Evolutionary conservation across 306 rosid species (phyloP).

Genomic region (Glycine tomentella): DNA sequence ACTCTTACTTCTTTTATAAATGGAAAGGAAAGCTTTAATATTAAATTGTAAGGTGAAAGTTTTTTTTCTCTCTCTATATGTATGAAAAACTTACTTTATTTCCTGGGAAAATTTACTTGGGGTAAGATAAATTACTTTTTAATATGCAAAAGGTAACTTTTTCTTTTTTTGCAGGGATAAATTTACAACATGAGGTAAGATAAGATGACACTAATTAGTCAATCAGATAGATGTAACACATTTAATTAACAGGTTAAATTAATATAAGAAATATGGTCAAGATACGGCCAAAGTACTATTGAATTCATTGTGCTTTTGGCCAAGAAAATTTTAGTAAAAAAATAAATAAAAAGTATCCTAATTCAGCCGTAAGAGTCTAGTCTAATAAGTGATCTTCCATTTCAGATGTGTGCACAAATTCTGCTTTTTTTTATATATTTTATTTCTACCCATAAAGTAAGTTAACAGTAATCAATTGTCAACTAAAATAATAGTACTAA

Average conservation of each 20-base stretch:
- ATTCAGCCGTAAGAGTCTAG: conserved; percentile 39
- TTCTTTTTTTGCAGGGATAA: background rate
- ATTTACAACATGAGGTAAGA: background rate
- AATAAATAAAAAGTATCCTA: background rate
- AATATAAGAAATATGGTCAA: conserved; percentile 18
- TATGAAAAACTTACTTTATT: background rate
- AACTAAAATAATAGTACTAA: conserved; percentile 20
- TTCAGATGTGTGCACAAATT: conserved; percentile 22
- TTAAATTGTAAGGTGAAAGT: too few relatives aligned
- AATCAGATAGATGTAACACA: background rate
- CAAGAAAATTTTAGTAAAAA: background rate
- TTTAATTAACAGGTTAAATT: background rate
- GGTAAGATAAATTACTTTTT: background rate
- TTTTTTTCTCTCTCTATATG: too few relatives aligned
- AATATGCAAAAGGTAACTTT: background rate
- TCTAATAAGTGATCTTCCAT: conserved; percentile 29
- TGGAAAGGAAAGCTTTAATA: too few relatives aligned
- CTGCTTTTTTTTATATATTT: conserved; percentile 2
- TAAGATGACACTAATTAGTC: background rate
- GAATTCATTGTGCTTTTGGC: background rate
- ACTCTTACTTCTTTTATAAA: too few relatives aligned
- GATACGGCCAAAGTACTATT: background rate
- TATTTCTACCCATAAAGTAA: conserved; percentile 13
- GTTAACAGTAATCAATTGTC: conserved; percentile 19
- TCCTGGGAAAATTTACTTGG: background rate